phyloP scores from a whole-genome alignment of 2,329 filamentous ascomycete genomes.

The Podosphaera xanthii region DNA sequence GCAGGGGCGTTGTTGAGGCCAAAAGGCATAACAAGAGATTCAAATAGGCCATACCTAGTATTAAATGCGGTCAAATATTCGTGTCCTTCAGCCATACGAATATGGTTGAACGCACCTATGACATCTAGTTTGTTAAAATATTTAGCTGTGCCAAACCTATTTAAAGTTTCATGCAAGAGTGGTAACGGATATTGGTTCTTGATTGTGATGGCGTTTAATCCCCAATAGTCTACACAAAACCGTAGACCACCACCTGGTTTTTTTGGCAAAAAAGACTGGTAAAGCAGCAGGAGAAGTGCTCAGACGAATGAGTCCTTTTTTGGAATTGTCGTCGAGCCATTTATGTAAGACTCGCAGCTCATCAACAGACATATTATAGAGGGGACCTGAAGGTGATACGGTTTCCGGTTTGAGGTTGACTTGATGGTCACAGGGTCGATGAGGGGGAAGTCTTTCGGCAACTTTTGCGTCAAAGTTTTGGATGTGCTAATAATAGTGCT shows the following conservation, averaged over 20 bases:
- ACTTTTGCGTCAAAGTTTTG: too few relatives aligned
- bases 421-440: too few relatives aligned
- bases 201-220: background rate
- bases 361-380: background rate
- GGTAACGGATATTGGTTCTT: background rate
- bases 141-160: background rate
- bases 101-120: background rate
- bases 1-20: background rate
- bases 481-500: too few relatives aligned
- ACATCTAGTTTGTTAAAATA: slow-evolving; percentile 2
- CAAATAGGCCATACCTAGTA: background rate
- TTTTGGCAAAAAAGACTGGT: background rate
- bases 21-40: background rate
- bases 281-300: too few relatives aligned
- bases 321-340: background rate
- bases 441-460: too few relatives aligned
- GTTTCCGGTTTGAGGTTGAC: too few relatives aligned
- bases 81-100: background rate
- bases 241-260: background rate
- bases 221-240: background rate
- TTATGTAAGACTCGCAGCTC: background rate
- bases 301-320: background rate
- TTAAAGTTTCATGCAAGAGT: background rate
- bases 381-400: background rate
- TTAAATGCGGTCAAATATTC: background rate